Evolutionary conservation across 2,329 filamentous ascomycete genomes (phyloP), one percentile per base, ranked within the genome.

Genomic region (Purpureocillium takamizusanense): DNA sequence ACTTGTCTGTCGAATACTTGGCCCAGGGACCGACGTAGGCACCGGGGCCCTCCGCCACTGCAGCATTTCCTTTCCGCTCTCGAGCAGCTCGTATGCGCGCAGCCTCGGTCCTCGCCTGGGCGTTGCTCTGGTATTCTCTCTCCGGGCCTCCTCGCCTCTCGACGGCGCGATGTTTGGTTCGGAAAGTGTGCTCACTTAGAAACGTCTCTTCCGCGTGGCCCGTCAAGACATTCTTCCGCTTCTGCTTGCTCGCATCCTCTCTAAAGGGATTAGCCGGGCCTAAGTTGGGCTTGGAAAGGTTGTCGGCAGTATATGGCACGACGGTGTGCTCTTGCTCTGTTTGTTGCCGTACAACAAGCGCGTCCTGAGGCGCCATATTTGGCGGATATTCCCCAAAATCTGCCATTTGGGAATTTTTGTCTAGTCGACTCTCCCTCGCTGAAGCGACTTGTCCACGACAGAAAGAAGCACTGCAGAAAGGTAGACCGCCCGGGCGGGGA

Each of bases 1-100:
- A 83, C 46, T 89, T 79, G 36, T 80, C 69, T 46, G 79, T 72
- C 50, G 72, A 73, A 55, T 94, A 95, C 56, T 74, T 81, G 8
- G 92, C 94, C 94, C 94, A 98, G 0, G 92, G 94, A 0, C 94
- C 94, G 29, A 94, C 75, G 60, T 98, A 98, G 33, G 88, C 82
- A 38, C 82, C 83, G 7, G 87, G 80, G 1, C 92, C 92, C 52
- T 95, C 89, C 0, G 89, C 83, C 30, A 95, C 73, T 14, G 81
- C 78, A 31, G 87, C 78, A 56, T 90, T 81, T 35, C 92, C 92
- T 55, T 92, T 95, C 48, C 69, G 78, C 60, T 97, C 88, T 43
- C 92, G 74, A 50, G 81, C 84, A n/a, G 80, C 70, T 35, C 83
- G 71, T 59, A 87, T 66, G 42, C 68, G 69, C 29, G 77, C 78